These are phyloP conservation scores for Boletus hoseneyae DNA, from an alignment of 1,284 basidiomycete species.

Conservation along the genomic window DNA sequence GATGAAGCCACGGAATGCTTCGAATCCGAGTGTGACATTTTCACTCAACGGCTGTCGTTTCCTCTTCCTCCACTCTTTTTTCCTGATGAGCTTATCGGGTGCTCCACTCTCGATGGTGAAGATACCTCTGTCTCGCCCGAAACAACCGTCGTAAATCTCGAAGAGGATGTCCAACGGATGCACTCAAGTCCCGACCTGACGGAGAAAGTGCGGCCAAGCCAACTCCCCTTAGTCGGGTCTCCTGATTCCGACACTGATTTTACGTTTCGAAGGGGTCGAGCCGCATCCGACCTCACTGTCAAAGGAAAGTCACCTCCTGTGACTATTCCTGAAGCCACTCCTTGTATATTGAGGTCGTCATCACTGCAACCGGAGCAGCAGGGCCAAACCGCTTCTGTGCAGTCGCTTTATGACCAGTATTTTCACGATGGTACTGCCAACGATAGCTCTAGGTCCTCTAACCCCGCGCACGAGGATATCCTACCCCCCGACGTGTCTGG, in stretches of 20 bases:
- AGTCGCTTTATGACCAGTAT: constrained; percentile 27
- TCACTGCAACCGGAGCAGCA: neutral
- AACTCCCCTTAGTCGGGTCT: constrained; percentile 3
- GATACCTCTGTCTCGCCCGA: neutral
- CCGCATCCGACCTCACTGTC: constrained; percentile 32
- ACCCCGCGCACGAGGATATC: neutral
- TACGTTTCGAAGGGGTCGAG: constrained; percentile 23
- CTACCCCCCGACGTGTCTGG: neutral
- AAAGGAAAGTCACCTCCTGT: constrained; percentile 17
- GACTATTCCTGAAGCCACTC: neutral
- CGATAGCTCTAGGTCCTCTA: neutral
- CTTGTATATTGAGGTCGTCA: constrained; percentile 1
- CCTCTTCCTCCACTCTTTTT: constrained; percentile 19
- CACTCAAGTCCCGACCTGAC: constrained; percentile 12
- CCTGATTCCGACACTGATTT: constrained; percentile 1
- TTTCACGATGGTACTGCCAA: constrained; percentile 12
- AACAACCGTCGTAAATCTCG: neutral
- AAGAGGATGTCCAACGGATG: constrained; percentile 1
- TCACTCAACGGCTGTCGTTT: constrained; percentile 17
- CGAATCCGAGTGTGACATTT: constrained; percentile 1
- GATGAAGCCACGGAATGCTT: constrained; percentile 1
- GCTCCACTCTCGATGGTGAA: constrained; percentile 4
- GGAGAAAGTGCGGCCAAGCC: constrained; percentile 14
- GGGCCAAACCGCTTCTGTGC: constrained; percentile 15
- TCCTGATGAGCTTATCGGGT: constrained; percentile 3